Conservation (phyloP, 2,329 filamentous ascomycete genomes). For the Huntiella abstrusa region DNA sequence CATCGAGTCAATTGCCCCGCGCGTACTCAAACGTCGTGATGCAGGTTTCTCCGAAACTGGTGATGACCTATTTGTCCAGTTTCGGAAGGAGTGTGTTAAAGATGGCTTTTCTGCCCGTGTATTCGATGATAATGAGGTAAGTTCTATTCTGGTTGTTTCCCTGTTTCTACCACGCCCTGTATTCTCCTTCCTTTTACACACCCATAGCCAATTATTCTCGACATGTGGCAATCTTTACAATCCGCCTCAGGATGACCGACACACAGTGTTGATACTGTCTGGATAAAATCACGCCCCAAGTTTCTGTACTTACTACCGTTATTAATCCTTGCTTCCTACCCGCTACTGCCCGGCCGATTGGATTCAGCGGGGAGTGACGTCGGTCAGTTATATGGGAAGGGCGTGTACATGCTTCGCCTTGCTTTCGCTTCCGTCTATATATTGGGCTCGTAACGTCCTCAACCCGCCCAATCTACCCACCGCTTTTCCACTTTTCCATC, state of each 20-base stretch:
- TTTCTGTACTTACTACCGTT: neutral
- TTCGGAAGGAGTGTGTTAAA: conserved; percentile 35
- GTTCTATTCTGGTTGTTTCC: conserved; percentile 11
- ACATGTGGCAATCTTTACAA: too few species aligned
- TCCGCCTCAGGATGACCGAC: too few species aligned
- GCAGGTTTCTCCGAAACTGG: conserved; percentile 24
- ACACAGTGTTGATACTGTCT: neutral
- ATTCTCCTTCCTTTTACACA: too few species aligned
- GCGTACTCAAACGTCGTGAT: conserved; percentile 27
- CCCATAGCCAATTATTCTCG: too few species aligned
- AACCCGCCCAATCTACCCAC: neutral
- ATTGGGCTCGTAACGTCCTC: neutral
- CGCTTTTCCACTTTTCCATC: neutral
- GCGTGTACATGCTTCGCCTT: neutral
- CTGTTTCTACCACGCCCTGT: too few species aligned
- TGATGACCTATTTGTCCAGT: conserved; percentile 37
- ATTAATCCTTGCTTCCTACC: too few species aligned
- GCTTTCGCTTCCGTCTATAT: neutral
- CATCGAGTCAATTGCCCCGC: conserved; percentile 36
- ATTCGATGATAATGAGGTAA: conserved; percentile 34
- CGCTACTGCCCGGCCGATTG: too few species aligned
- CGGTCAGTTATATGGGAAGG: neutral
- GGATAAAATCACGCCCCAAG: neutral
- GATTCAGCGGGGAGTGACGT: neutral
- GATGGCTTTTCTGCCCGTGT: conserved; percentile 36